Conservation (phyloP, 345 rosid genomes). For the Raphanus sativus region DNA sequence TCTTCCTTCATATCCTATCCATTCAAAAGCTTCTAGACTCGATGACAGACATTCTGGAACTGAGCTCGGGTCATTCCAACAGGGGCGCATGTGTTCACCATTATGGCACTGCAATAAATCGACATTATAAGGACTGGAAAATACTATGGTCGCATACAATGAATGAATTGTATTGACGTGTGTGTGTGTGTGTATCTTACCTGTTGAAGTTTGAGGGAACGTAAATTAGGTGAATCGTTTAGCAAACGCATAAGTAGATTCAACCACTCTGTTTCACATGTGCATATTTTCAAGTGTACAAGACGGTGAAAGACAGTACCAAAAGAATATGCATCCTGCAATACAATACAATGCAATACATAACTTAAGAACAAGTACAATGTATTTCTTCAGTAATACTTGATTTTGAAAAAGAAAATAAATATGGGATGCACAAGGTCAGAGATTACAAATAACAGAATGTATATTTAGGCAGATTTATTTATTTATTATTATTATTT, state of each 20-base stretch:
- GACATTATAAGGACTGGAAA: background rate
- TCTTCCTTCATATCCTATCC: background rate
- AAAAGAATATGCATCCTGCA: constrained; percentile 11
- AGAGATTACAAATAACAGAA: background rate
- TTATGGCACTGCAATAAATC: constrained; percentile 5
- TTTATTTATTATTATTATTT: too few relatives aligned
- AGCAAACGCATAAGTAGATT: constrained; percentile 20
- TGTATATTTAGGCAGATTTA: background rate
- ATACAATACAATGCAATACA: background rate
- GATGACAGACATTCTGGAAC: background rate
- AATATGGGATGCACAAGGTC: background rate
- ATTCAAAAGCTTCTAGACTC: constrained; percentile 6
- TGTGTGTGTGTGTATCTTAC: background rate
- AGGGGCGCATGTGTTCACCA: background rate
- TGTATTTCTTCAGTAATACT: background rate
- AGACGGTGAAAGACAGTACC: constrained; percentile 9
- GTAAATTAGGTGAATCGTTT: constrained; percentile 13
- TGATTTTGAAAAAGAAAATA: background rate
- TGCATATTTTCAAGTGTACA: constrained; percentile 1
- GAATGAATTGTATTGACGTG: background rate
- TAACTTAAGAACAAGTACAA: background rate
- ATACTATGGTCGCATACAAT: background rate
- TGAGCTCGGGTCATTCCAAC: constrained; percentile 10
- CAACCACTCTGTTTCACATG: constrained; percentile 22
- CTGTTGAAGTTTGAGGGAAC: background rate